A percentile compares a stretch with the other conserved stretches of the same genome.
phyloP scores from a whole-genome alignment of 1,284 basidiomycete species.

The Anthracocystis walkeri region DNA sequence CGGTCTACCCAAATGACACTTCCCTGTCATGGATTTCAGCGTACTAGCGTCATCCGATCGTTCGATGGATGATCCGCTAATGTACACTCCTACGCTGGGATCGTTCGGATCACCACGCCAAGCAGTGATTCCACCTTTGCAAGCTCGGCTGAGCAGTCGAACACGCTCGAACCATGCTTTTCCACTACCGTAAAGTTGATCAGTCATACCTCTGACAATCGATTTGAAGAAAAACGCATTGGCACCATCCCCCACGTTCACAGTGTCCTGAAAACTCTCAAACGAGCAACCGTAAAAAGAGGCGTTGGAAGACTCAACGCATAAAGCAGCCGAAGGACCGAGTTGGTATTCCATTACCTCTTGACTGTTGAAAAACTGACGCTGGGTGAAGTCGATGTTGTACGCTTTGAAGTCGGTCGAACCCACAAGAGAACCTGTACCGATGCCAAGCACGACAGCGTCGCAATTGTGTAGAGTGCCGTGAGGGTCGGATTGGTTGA shows the following conservation, averaged over 20 bases:
- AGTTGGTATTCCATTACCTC: constrained; percentile 32
- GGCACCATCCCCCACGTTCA: constrained; percentile 14
- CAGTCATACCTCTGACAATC: constrained; percentile 39
- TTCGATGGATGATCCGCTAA: constrained; percentile 33
- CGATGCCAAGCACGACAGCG: constrained; percentile 29
- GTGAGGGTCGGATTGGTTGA: constrained; percentile 32
- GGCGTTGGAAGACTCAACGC: constrained; percentile 24
- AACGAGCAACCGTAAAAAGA: constrained; percentile 41
- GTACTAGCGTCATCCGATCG: constrained; percentile 20
- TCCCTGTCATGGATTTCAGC: neutral
- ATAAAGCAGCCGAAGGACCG: constrained; percentile 39
- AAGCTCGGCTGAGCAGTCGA: constrained; percentile 27
- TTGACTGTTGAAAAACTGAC: constrained; percentile 19
- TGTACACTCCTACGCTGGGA: constrained; percentile 24
- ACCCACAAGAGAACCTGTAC: constrained; percentile 12
- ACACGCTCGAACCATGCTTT: constrained; percentile 44
- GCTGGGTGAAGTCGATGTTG: constrained; percentile 42
- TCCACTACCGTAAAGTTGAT: constrained; percentile 39
- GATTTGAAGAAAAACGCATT: constrained; percentile 32
- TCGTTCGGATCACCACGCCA: constrained; percentile 40
- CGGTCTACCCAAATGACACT: constrained; percentile 31
- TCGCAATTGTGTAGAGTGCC: constrained; percentile 27
- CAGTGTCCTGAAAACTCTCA: constrained; percentile 40
- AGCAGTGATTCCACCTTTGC: constrained; percentile 39
- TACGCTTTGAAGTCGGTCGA: constrained; percentile 42